Evolutionary conservation across 129 eudicot genomes (phyloP).

Genomic region (Apium graveolens): DNA sequence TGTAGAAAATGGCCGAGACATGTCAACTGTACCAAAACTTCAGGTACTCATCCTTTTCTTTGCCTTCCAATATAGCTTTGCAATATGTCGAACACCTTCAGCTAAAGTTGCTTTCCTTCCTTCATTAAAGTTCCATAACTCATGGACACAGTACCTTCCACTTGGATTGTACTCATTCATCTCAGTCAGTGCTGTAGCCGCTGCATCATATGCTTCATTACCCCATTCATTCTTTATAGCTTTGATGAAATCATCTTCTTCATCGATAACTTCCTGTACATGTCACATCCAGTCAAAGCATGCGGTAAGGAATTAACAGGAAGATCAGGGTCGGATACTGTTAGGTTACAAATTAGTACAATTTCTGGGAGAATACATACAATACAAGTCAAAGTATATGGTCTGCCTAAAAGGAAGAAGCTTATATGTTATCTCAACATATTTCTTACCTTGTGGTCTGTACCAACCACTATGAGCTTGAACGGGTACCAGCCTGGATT

Average conservation of each 20-base stretch:
- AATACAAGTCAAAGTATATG: not conserved
- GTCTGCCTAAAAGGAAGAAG: not conserved
- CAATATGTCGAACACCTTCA: constrained; percentile 20
- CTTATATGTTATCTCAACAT: not conserved
- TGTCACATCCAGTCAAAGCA: not conserved
- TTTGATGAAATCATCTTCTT: constrained; percentile 31
- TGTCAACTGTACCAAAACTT: not conserved
- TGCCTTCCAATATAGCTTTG: not conserved
- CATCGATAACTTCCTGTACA: constrained; percentile 32
- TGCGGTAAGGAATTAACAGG: not conserved
- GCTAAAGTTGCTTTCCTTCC: constrained; percentile 24
- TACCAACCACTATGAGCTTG: constrained; percentile 28
- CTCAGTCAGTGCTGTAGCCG: constrained; percentile 30
- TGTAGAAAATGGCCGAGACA: not conserved
- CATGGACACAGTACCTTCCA: constrained; percentile 30
- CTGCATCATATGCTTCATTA: constrained; percentile 22
- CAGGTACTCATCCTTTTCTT: not conserved
- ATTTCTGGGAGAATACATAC: not conserved
- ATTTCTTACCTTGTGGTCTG: constrained; percentile 19
- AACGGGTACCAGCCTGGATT: constrained; percentile 85
- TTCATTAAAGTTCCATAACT: constrained; percentile 39
- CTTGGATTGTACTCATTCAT: constrained; percentile 39
- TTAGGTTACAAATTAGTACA: not conserved
- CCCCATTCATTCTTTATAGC: constrained; percentile 22
- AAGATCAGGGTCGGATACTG: not conserved